Percentiles rank a stretch among this genome's conserved stretches.
Evolutionary conservation across 805 yeast genomes (phyloP).

Genomic region (Candida alai): DNA sequence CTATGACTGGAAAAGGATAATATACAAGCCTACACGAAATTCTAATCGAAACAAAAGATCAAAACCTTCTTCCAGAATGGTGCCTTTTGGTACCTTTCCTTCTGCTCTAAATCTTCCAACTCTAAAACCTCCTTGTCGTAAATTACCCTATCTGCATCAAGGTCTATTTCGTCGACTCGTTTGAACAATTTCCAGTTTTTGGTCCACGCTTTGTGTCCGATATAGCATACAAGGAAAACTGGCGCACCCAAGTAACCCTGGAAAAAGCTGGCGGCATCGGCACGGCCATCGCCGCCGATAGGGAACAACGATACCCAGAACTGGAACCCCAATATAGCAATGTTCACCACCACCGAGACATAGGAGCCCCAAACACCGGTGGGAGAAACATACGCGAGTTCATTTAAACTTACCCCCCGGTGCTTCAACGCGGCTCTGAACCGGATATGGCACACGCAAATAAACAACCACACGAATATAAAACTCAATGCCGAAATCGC

Average conservation of each 20-base stretch:
- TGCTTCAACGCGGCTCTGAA: constrained; percentile 37
- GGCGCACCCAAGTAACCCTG: constrained; percentile 31
- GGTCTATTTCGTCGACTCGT: constrained; percentile 26
- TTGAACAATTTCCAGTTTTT: constrained; percentile 28
- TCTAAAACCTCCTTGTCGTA: constrained; percentile 32
- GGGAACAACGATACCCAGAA: constrained; percentile 45
- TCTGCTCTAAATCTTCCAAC: constrained; percentile 24
- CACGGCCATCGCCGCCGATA: constrained; percentile 21
- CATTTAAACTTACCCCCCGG: constrained; percentile 21
- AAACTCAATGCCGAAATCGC: constrained; percentile 29
- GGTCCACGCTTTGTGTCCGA: constrained; percentile 30
- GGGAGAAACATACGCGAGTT: constrained; percentile 33
- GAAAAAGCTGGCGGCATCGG: constrained; percentile 28
- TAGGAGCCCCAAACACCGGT: constrained; percentile 40
- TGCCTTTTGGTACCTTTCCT: constrained; percentile 15
- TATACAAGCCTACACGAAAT: neutral
- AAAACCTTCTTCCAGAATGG: constrained; percentile 18
- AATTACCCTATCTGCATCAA: constrained; percentile 25
- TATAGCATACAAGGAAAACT: constrained; percentile 25
- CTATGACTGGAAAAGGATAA: too few relatives aligned
- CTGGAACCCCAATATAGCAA: constrained; percentile 36
- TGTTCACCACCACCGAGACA: constrained; percentile 27
- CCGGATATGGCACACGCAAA: constrained; percentile 37
- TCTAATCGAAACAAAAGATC: constrained; percentile 10
- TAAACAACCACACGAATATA: constrained; percentile 40